These are phyloP conservation scores for Nannizzia gypsea DNA, from an alignment of 2,329 filamentous ascomycete species.

Conservation along the genomic window DNA sequence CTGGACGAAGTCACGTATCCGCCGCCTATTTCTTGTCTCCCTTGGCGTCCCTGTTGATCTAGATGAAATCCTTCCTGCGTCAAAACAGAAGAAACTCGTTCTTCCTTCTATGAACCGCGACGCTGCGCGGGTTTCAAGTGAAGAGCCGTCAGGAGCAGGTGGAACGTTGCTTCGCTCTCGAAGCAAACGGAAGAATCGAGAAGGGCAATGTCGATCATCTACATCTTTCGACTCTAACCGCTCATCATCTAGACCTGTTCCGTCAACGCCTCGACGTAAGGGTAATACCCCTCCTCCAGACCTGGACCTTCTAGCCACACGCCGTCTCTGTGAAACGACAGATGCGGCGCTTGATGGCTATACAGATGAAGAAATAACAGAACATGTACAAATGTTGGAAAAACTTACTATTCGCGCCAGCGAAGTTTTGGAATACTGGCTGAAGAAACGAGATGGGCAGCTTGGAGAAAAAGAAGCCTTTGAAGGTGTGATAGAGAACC, in stretches of 20 bases:
- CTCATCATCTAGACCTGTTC: slow-evolving; percentile 20
- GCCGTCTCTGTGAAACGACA: slow-evolving; percentile 69
- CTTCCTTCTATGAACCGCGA: slow-evolving; percentile 63
- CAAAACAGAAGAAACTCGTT: slow-evolving; percentile 94
- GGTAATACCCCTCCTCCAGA: slow-evolving; percentile 56
- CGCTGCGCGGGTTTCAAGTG: slow-evolving; percentile 43
- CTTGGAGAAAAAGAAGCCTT: slow-evolving; percentile 86
- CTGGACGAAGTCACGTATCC: slow-evolving; percentile 92
- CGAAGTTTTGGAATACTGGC: slow-evolving; percentile 77
- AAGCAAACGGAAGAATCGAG: slow-evolving; percentile 13
- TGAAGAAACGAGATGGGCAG: slow-evolving; percentile 72
- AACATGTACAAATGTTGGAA: slow-evolving; percentile 58
- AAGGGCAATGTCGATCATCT: slow-evolving; percentile 16
- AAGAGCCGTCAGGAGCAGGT: slow-evolving; percentile 25
- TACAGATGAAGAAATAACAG: slow-evolving; percentile 61
- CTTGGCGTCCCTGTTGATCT: slow-evolving; percentile 92
- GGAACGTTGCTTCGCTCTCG: slow-evolving; percentile 17
- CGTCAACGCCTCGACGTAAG: slow-evolving; percentile 27
- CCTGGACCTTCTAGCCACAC: slow-evolving; percentile 66
- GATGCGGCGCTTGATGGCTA: slow-evolving; percentile 70
- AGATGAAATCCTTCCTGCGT: slow-evolving; percentile 91
- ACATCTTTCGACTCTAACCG: slow-evolving; percentile 19
- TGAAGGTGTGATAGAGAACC: slow-evolving; percentile 91
- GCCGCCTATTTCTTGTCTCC: slow-evolving; percentile 87
- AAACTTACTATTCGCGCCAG: slow-evolving; percentile 59